These are phyloP conservation scores for Tetragonia tetragonoides DNA, from an alignment of 148 eudicot genomes.

Conservation along the genomic window DNA sequence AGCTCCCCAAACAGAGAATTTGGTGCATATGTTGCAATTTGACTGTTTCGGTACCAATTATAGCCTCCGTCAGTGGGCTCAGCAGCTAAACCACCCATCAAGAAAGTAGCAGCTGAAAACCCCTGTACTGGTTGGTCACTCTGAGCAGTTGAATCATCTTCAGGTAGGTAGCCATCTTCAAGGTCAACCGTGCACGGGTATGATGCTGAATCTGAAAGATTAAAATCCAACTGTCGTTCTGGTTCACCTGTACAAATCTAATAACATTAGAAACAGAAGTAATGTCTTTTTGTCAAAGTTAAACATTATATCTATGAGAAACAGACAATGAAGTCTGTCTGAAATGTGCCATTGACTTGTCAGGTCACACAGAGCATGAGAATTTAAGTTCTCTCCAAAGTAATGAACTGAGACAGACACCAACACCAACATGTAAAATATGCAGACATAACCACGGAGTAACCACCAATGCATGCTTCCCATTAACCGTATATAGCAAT, in stretches of 20 bases:
- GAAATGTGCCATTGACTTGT: neutral
- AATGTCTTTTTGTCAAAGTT: neutral
- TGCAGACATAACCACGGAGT: too few species aligned
- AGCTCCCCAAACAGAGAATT: constrained; percentile 21
- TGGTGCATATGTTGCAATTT: constrained; percentile 23
- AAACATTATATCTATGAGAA: neutral
- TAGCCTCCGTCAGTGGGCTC: constrained; percentile 26
- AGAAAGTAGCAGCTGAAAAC: constrained; percentile 24
- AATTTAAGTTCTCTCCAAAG: too few species aligned
- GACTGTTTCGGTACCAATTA: constrained; percentile 26
- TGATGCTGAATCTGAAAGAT: constrained; percentile 36
- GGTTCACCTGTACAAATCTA: constrained; percentile 33
- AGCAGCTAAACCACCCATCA: constrained; percentile 21
- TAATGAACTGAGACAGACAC: too few species aligned
- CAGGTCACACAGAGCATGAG: too few species aligned
- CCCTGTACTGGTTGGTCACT: constrained; percentile 29
- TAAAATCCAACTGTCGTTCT: constrained; percentile 29
- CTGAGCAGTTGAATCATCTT: constrained; percentile 35
- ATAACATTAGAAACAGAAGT: neutral
- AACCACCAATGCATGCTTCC: neutral
- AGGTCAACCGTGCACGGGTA: constrained; percentile 21
- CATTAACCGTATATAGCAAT: neutral
- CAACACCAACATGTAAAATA: too few species aligned
- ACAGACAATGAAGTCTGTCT: neutral
- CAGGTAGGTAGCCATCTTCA: constrained; percentile 33